Conservation (phyloP, 768 basidiomycete species). For the Phylloporus sp. region DNA sequence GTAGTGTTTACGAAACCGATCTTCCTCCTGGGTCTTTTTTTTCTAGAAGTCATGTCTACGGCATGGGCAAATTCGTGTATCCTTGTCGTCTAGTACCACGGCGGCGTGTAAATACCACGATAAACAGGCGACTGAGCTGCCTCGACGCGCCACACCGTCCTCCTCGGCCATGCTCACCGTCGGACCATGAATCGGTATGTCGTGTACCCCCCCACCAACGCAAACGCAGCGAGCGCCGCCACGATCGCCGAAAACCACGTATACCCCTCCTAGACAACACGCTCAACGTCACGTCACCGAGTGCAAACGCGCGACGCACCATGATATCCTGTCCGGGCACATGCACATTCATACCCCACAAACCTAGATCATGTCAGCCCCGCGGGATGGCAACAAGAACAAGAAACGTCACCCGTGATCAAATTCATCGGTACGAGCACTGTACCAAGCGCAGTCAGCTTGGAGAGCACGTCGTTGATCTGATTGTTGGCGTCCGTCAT, state of each 20-base stretch:
- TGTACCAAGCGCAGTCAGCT: slow-evolving; percentile 96
- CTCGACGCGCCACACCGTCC: no score
- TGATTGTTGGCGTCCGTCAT: slow-evolving; percentile 99
- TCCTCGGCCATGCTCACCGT: slow-evolving; percentile 15
- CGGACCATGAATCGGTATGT: slow-evolving; percentile 74
- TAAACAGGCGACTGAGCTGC: no score
- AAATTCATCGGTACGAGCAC: slow-evolving; percentile 97
- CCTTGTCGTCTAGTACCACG: no score
- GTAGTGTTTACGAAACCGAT: no score
- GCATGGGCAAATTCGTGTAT: no score
- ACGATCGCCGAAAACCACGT: slow-evolving; percentile 90
- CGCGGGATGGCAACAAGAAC: background rate
- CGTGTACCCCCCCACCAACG: slow-evolving; percentile 73
- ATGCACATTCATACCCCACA: slow-evolving; percentile 99
- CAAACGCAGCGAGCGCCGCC: slow-evolving; percentile 74
- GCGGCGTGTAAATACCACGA: no score
- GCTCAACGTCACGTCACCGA: background rate
- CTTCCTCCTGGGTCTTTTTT: no score
- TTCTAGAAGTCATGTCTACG: no score
- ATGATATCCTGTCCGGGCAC: slow-evolving; percentile 78
- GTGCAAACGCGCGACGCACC: slow-evolving; percentile 26
- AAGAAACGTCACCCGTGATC: slow-evolving; percentile 65
- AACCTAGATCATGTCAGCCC: slow-evolving; percentile 40
- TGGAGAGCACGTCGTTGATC: slow-evolving; percentile 97
- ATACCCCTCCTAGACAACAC: slow-evolving; percentile 39